phyloP scores from a whole-genome alignment of 2,329 filamentous ascomycete genomes.

The Ophiostoma pallidulum region DNA sequence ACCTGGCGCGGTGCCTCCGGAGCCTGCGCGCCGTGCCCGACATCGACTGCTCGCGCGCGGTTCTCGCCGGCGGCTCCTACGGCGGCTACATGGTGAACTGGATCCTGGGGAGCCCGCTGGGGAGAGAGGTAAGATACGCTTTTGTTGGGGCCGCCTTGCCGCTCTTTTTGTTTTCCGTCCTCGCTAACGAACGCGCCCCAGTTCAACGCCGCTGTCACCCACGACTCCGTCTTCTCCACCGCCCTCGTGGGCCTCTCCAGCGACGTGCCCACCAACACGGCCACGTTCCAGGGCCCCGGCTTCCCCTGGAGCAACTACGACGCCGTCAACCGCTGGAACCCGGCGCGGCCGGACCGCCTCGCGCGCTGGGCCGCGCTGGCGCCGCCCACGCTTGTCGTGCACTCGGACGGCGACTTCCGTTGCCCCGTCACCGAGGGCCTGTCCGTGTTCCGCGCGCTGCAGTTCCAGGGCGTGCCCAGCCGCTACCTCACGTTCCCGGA shows the following conservation, averaged over 20 bases:
- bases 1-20: slow-evolving; percentile 44
- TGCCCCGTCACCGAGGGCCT: slow-evolving; percentile 42
- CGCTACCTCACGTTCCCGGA: slow-evolving; percentile 64
- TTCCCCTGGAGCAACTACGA: slow-evolving; percentile 35
- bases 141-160: too few species aligned
- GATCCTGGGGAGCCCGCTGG: slow-evolving; percentile 42
- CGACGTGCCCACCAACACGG: slow-evolving; percentile 14
- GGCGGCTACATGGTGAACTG: slow-evolving; percentile 55
- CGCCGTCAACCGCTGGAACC: slow-evolving; percentile 42
- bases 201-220: slow-evolving; percentile 47
- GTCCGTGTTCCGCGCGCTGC: slow-evolving; percentile 62
- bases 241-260: slow-evolving; percentile 18
- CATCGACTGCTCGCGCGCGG: slow-evolving; percentile 42
- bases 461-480: slow-evolving; percentile 57
- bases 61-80: slow-evolving; percentile 44
- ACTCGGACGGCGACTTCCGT: slow-evolving; percentile 61
- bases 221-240: slow-evolving; percentile 36
- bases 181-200: too few species aligned
- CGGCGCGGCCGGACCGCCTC: slow-evolving; percentile 35
- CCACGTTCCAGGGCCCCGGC: slow-evolving; percentile 34
- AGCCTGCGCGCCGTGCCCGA: slow-evolving; percentile 42
- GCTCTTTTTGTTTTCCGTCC: too few species aligned
- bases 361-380: slow-evolving; percentile 44
- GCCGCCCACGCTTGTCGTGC: slow-evolving; percentile 62
- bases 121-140: too few species aligned